phyloP scores from a whole-genome alignment of 768 basidiomycete genomes.

The Phaffia australis region DNA sequence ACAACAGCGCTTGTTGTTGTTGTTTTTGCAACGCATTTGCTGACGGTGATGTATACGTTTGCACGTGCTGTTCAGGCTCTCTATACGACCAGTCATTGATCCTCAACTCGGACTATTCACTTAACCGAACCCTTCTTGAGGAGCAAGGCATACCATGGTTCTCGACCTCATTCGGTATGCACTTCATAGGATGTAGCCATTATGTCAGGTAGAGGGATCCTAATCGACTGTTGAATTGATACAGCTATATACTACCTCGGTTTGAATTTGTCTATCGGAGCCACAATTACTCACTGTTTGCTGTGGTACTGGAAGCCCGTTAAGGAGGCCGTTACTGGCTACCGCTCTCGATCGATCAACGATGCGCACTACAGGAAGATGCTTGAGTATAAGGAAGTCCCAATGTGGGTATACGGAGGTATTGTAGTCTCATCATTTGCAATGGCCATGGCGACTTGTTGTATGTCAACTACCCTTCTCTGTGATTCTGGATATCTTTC shows the following conservation, averaged over 20 bases:
- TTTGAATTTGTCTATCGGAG: constrained; percentile 33
- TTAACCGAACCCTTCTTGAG: constrained; percentile 30
- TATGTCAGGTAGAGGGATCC: constrained; percentile 16
- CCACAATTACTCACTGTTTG: constrained; percentile 29
- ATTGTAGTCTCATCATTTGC: constrained; percentile 24
- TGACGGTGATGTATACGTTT: neutral
- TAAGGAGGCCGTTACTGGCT: constrained; percentile 24
- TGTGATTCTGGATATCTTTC: too few species aligned
- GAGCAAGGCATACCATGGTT: constrained; percentile 25
- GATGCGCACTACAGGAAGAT: constrained; percentile 21
- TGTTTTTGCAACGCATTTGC: neutral
- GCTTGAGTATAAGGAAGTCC: constrained; percentile 28
- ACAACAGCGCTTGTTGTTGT: neutral
- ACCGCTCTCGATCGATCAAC: constrained; percentile 20
- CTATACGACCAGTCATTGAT: constrained; percentile 31
- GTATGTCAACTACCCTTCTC: constrained; percentile 6
- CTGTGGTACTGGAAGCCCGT: constrained; percentile 27
- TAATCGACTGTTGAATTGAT: neutral
- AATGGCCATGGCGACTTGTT: constrained; percentile 14
- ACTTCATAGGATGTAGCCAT: neutral
- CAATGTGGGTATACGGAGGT: constrained; percentile 30
- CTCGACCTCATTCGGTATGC: constrained; percentile 12
- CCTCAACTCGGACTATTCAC: constrained; percentile 29
- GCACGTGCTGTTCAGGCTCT: constrained; percentile 19
- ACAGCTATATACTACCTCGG: constrained; percentile 23